Evolutionary conservation across 2,329 filamentous ascomycete species (phyloP).

Genomic region (Neofusicoccum sp.): DNA sequence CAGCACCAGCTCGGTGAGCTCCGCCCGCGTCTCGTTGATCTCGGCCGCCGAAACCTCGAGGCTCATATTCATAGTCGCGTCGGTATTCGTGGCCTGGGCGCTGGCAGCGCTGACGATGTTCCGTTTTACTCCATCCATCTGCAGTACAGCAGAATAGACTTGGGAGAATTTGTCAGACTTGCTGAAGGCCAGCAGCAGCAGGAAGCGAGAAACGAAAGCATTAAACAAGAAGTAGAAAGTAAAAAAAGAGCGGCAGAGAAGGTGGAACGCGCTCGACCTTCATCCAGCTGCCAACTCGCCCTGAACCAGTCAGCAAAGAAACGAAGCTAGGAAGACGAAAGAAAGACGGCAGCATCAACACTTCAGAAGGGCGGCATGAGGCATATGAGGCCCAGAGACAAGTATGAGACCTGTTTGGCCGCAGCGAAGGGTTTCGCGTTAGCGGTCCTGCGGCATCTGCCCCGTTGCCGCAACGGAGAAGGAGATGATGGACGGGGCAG

Average conservation of each 20-base stretch:
- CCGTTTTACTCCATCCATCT: constrained; percentile 12
- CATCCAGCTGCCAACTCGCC: constrained; percentile 17
- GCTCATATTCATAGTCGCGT: neutral
- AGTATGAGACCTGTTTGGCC: constrained; percentile 4
- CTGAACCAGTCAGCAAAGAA: constrained; percentile 16
- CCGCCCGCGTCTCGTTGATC: neutral
- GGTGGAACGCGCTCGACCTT: constrained; percentile 7
- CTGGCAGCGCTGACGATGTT: neutral
- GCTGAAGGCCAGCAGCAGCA: constrained; percentile 13
- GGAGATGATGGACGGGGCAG: neutral
- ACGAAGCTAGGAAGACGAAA: constrained; percentile 11
- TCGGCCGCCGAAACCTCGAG: constrained; percentile 4
- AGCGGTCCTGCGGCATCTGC: constrained; percentile 7
- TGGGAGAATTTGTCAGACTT: neutral
- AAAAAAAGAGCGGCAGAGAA: constrained; percentile 15
- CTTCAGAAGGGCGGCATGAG: constrained; percentile 10
- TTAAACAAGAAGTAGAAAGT: constrained; percentile 15
- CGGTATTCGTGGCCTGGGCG: neutral
- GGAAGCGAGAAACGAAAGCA: constrained; percentile 12
- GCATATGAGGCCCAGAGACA: constrained; percentile 13
- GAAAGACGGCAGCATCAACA: constrained; percentile 3
- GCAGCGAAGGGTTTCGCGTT: constrained; percentile 16
- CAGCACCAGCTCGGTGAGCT: constrained; percentile 28
- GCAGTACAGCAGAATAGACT: neutral
- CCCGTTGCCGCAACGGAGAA: neutral